Conservation (phyloP, 768 basidiomycete genomes). For the Suillus tomentosus region DNA sequence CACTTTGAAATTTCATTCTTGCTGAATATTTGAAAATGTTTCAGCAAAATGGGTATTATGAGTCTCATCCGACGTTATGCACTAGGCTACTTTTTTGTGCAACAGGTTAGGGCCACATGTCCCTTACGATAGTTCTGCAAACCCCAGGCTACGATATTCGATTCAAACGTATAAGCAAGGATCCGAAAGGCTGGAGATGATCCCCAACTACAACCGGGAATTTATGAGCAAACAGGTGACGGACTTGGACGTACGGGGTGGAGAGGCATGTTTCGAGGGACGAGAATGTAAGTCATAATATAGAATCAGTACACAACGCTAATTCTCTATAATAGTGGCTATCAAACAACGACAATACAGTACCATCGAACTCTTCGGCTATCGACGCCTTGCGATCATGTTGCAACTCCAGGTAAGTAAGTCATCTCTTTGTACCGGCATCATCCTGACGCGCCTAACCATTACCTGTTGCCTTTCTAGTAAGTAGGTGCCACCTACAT, state of each 20-base stretch:
- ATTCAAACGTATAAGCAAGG: too few relatives aligned
- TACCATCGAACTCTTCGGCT: too few relatives aligned
- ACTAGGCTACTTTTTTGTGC: too few relatives aligned
- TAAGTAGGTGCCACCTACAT: slow-evolving; percentile 30
- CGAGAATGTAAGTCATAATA: background rate
- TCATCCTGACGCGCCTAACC: slow-evolving; percentile 22
- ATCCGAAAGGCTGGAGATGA: slow-evolving; percentile 5
- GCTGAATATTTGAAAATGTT: too few relatives aligned
- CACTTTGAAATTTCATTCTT: too few relatives aligned
- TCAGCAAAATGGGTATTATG: too few relatives aligned
- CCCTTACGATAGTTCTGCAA: background rate
- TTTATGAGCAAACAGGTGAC: background rate
- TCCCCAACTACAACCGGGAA: background rate
- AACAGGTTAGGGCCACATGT: too few relatives aligned
- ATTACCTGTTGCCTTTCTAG: slow-evolving; percentile 17
- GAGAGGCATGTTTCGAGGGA: background rate
- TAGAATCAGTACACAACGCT: background rate
- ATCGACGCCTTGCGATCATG: background rate
- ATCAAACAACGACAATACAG: background rate
- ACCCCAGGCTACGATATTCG: too few relatives aligned
- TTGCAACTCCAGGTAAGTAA: slow-evolving; percentile 15
- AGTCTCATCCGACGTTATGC: too few relatives aligned
- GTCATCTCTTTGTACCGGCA: slow-evolving; percentile 13
- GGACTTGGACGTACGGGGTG: background rate
- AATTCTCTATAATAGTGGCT: background rate